Conservation (phyloP, 2,329 filamentous ascomycete species). For the Calonectria montana region DNA sequence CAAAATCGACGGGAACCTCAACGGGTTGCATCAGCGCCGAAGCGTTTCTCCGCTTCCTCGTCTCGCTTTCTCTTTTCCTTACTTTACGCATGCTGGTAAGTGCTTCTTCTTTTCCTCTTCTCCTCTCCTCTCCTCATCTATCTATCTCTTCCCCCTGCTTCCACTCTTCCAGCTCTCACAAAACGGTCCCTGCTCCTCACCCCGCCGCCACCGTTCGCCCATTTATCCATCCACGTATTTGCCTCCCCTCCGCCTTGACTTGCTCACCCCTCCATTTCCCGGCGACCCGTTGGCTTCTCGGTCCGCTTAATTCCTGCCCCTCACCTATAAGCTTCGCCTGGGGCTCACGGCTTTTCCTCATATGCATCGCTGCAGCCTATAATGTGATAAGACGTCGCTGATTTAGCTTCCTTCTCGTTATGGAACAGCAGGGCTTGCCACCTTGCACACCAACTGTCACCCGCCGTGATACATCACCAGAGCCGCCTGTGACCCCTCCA, state of each 20-base stretch:
- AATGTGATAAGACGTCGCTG: slow-evolving; percentile 41
- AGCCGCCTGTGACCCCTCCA: slow-evolving; percentile 34
- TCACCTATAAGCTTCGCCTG: slow-evolving; percentile 38
- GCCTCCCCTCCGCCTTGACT: slow-evolving; percentile 20
- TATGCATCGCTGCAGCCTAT: slow-evolving; percentile 39
- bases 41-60: slow-evolving; percentile 29
- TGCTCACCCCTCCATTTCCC: slow-evolving; percentile 38
- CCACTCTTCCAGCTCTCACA: slow-evolving; percentile 19
- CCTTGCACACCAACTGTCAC: slow-evolving; percentile 43
- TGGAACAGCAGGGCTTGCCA: slow-evolving; percentile 60
- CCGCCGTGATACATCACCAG: slow-evolving; percentile 44
- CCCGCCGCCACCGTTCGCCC: slow-evolving; percentile 33
- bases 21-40: slow-evolving; percentile 22
- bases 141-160: slow-evolving; percentile 24
- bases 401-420: slow-evolving; percentile 56
- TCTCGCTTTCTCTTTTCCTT: slow-evolving; percentile 24
- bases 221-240: slow-evolving; percentile 22
- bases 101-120: slow-evolving; percentile 19
- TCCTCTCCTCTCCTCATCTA: background rate
- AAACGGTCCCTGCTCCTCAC: slow-evolving; percentile 15
- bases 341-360: slow-evolving; percentile 32
- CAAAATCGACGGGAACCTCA: slow-evolving; percentile 13
- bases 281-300: slow-evolving; percentile 42
- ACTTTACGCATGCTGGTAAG: slow-evolving; percentile 32
- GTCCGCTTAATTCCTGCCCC: slow-evolving; percentile 36